Evolutionary conservation across 2,329 filamentous ascomycete genomes (phyloP).

Genomic region (Claviceps citrina): DNA sequence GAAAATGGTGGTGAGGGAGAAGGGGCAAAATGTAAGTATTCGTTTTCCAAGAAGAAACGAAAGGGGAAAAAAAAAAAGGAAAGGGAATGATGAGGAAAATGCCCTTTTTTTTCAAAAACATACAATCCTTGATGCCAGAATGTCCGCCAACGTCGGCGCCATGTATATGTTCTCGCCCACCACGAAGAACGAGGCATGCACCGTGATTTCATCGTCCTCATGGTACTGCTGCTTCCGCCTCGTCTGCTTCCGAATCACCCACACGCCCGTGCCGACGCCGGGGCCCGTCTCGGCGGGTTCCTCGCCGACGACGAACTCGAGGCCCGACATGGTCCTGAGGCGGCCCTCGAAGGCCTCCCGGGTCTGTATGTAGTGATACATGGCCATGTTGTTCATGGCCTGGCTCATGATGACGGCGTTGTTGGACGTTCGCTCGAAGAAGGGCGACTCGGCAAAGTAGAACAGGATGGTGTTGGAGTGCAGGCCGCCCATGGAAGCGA

Average conservation of each 20-base stretch:
- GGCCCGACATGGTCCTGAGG: slow-evolving; percentile 47
- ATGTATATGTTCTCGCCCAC: slow-evolving; percentile 52
- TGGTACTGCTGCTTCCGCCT: slow-evolving; percentile 39
- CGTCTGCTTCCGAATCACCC: slow-evolving; percentile 55
- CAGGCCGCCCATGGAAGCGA: slow-evolving; percentile 39
- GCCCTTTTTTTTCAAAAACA: too few relatives aligned
- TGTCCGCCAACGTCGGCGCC: slow-evolving; percentile 45
- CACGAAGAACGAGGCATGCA: slow-evolving; percentile 48
- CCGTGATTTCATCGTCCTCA: slow-evolving; percentile 41
- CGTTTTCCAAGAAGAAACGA: neutral
- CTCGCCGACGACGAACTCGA: slow-evolving; percentile 52
- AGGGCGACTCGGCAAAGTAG: slow-evolving; percentile 53
- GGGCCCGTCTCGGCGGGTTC: slow-evolving; percentile 48
- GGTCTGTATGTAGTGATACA: slow-evolving; percentile 42
- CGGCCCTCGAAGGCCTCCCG: slow-evolving; percentile 49
- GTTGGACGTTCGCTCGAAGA: slow-evolving; percentile 53
- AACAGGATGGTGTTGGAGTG: slow-evolving; percentile 51
- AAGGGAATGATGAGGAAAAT: neutral
- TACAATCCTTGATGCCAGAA: slow-evolving; percentile 44
- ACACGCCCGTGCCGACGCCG: slow-evolving; percentile 51
- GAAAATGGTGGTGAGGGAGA: neutral
- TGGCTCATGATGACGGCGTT: slow-evolving; percentile 49
- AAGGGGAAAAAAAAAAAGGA: too few relatives aligned
- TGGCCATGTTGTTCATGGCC: slow-evolving; percentile 43
- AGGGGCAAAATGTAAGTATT: neutral